Evolutionary conservation across 768 basidiomycete species (phyloP).

Genomic region (Podaxis sp.): DNA sequence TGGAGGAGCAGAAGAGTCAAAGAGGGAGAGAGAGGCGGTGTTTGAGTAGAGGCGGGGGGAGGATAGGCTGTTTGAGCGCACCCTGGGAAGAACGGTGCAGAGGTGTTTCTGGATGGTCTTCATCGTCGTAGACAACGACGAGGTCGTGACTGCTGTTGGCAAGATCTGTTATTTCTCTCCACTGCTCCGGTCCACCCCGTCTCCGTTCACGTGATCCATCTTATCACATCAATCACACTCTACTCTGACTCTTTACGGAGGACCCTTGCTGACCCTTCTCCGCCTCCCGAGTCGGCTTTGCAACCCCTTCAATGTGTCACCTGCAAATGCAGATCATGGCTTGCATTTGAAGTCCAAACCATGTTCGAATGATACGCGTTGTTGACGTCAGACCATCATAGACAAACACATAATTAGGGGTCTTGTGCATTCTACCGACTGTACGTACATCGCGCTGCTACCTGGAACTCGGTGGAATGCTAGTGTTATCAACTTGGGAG

Average conservation of each 20-base stretch:
- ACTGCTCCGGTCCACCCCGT: background rate
- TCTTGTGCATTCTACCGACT: too few relatives aligned
- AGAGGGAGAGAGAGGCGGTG: constrained; percentile 18
- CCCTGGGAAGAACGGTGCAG: constrained; percentile 37
- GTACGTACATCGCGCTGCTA: too few relatives aligned
- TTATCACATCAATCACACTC: background rate
- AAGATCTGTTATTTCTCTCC: background rate
- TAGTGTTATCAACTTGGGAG: too few relatives aligned
- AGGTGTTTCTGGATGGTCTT: constrained; percentile 50
- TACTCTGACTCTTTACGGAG: too few relatives aligned
- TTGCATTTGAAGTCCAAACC: background rate
- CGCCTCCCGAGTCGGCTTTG: too few relatives aligned
- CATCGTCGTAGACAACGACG: constrained; percentile 23
- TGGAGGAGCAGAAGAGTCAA: constrained; percentile 20
- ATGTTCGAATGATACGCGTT: background rate
- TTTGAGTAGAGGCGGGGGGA: constrained; percentile 41
- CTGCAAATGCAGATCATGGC: background rate
- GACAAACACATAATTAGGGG: too few relatives aligned
- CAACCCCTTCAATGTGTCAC: too few relatives aligned
- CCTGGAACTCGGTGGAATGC: too few relatives aligned
- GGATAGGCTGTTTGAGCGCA: constrained; percentile 39
- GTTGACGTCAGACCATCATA: too few relatives aligned
- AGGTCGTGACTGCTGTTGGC: background rate
- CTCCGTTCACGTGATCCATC: background rate
- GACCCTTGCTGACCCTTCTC: too few relatives aligned